Base-by-base conservation (phyloP, 345 rosid genomes). In the Rhodamnia argentea region DNA sequence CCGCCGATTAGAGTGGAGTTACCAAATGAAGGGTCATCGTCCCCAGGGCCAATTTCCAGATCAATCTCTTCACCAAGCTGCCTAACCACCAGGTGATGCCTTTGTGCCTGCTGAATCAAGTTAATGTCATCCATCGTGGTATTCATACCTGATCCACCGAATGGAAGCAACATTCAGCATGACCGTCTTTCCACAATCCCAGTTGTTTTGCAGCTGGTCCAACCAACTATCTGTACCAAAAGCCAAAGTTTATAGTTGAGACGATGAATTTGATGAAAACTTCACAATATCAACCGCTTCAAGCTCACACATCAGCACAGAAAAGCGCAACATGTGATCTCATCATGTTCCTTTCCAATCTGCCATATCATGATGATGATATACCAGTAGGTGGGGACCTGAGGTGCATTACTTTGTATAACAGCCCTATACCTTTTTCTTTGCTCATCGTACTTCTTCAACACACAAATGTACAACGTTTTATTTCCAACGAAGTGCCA, bases 51-150 rank as follows among this genome's bases (percentile, higher is more conserved):
- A 90, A 96, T 96, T 89, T 97, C 99, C 88, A 96, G 90, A 94
- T 97, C 99, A 87, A 97, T 97, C 91, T 96, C 99, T 91, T 96
- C 99, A 54, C 99, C 99, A 40, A 97, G 91, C 88, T 97, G 96
- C 87, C 95, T 92, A 74, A 95, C 99, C 70, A 97, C 96, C 84
- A 96, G 91, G 86, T 93, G 98, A 92, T 97, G 99, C 92, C 99
- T 94, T 88, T 94, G 99, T 29, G 98, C 98, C 82, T 96, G 99
- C 88, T 96, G 99, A 87, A 97, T 94, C 93, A 97, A 91, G 92
- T 94, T 97, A 91, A 97, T 96, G 89, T 95, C 99, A 94, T 96
- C 98, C 96, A 97, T 96, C 7, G 97, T 60, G 87, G 98, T 92
- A 92, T 97, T 94, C 98, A 97, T 96, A 92, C 94, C 95, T 87